Conservation (phyloP, 2,329 filamentous ascomycete species). For the Ophiostoma sp. region DNA sequence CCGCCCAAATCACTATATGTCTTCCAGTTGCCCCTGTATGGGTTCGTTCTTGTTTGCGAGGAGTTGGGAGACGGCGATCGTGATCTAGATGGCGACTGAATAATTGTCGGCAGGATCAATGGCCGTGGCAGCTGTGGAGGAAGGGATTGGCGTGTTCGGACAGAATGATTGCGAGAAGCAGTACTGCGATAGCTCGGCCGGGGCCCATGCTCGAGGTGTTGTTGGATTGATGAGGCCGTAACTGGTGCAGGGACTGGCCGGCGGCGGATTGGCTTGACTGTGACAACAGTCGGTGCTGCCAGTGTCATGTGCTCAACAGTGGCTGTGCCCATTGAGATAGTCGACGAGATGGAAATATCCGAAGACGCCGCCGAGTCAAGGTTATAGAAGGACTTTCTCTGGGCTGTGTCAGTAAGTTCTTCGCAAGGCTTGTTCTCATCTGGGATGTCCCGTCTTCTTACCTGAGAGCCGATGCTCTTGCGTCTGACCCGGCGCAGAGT, state of each 20-base stretch:
- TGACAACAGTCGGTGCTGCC: not conserved
- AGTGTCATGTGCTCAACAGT: not conserved
- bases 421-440: not conserved
- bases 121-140: not conserved
- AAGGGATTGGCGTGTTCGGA: not conserved
- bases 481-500: not conserved
- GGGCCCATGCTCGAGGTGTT: not conserved
- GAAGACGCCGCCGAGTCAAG: not conserved
- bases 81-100: not conserved
- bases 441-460: not conserved
- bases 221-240: not conserved
- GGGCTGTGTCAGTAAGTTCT: not conserved
- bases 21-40: not conserved
- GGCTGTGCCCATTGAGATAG: not conserved
- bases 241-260: not conserved
- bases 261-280: not conserved
- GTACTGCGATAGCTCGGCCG: not conserved
- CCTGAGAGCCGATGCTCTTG: slow-evolving; percentile 11
- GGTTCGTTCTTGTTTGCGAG: not conserved
- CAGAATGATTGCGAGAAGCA: not conserved
- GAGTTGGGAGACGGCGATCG: not conserved
- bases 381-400: not conserved
- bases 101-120: not conserved
- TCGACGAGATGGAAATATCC: not conserved
- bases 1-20: not conserved